These are phyloP conservation scores for Geosmithia flava DNA, from an alignment of 2,329 filamentous ascomycete species.

Conservation along the genomic window DNA sequence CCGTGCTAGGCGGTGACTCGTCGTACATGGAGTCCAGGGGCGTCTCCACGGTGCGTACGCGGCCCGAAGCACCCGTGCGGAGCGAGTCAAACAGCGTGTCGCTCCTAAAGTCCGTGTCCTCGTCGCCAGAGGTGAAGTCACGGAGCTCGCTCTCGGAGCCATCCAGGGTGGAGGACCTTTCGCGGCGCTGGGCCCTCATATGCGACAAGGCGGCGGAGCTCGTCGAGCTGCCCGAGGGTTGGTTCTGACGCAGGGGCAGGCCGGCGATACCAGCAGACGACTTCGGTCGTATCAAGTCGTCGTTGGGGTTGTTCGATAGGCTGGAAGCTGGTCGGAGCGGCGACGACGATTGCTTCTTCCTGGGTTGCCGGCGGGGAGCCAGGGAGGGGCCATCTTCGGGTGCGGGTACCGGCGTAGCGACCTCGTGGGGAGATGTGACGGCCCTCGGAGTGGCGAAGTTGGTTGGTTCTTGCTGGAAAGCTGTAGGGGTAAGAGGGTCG, in stretches of 20 bases:
- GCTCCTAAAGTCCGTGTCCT: constrained; percentile 68
- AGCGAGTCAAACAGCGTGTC: constrained; percentile 69
- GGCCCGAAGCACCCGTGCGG: constrained; percentile 57
- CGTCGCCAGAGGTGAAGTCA: constrained; percentile 54
- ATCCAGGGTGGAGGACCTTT: constrained; percentile 44
- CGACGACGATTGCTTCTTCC: constrained; percentile 37
- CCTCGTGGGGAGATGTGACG: not conserved
- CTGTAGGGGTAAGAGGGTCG: not conserved
- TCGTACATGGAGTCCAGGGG: constrained; percentile 73
- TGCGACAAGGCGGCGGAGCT: constrained; percentile 29
- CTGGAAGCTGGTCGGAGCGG: constrained; percentile 41
- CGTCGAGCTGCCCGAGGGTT: constrained; percentile 28
- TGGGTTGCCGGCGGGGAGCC: constrained; percentile 4
- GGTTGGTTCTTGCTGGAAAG: not conserved
- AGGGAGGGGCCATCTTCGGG: constrained; percentile 3
- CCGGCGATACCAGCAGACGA: constrained; percentile 23
- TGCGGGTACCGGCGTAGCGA: not conserved
- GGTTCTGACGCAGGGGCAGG: constrained; percentile 19
- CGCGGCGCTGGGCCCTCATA: constrained; percentile 14
- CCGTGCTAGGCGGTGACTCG: constrained; percentile 55
- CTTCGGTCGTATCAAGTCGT: constrained; percentile 36
- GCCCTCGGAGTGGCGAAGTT: not conserved
- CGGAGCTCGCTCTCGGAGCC: constrained; percentile 58
- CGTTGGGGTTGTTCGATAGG: constrained; percentile 40
- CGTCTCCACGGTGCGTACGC: constrained; percentile 53